A percentile compares a stretch with the other conserved stretches of the same genome.
Evolutionary conservation across 139 green algal genomes (phyloP).

Genomic region (Chlamydomonas sphaeroides): DNA sequence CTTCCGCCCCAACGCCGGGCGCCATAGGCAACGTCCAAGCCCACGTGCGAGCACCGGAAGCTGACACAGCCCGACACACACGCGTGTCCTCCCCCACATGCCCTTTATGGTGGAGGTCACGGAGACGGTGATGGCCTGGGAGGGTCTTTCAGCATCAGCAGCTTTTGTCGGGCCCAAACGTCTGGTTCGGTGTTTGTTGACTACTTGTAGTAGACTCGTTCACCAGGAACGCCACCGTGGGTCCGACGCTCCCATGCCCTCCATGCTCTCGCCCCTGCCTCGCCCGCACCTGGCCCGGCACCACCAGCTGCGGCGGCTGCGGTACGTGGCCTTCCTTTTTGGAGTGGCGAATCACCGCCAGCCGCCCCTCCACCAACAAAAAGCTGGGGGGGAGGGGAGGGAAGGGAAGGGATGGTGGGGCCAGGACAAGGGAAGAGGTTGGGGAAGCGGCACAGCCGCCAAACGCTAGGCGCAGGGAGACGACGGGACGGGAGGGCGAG

Average conservation of each 20-base stretch:
- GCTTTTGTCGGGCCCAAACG: no score
- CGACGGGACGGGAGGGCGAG: background rate
- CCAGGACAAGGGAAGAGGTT: background rate
- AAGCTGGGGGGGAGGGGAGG: constrained; percentile 9
- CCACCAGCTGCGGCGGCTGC: background rate
- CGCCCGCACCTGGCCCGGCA: constrained; percentile 4
- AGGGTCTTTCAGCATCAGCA: no score
- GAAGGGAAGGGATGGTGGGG: background rate
- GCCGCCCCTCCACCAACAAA: constrained; percentile 2
- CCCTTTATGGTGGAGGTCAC: no score
- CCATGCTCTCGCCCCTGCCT: background rate
- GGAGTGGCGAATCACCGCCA: constrained; percentile 2
- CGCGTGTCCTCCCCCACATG: no score
- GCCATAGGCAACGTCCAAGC: no score
- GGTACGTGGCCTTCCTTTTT: constrained; percentile 2
- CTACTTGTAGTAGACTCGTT: no score
- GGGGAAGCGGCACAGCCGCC: background rate
- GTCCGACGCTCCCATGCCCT: background rate
- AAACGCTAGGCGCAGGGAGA: no score
- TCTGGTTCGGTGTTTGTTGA: no score
- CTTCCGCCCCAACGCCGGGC: no score
- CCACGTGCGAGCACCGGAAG: no score
- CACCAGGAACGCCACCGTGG: background rate
- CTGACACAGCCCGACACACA: no score
- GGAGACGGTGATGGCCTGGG: no score